These are phyloP conservation scores for Lactarius vividus DNA, from an alignment of 768 basidiomycete species.

Conservation along the genomic window DNA sequence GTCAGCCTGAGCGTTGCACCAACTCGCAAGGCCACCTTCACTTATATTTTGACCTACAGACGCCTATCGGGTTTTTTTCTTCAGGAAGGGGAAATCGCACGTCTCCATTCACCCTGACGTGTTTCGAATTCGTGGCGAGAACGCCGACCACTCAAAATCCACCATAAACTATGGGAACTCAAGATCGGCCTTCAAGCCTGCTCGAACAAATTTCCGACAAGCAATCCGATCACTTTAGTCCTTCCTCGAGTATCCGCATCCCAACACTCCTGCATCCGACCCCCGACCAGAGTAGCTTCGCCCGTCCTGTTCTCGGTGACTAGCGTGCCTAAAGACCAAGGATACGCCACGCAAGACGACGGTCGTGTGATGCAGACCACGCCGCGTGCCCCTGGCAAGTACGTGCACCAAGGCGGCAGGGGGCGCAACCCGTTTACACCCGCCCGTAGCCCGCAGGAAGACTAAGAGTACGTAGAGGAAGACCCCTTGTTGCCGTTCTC, in stretches of 20 bases:
- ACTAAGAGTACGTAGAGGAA: constrained; percentile 9
- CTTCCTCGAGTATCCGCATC: constrained; percentile 19
- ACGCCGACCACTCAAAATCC: no score
- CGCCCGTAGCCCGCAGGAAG: constrained; percentile 10
- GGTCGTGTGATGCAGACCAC: neutral
- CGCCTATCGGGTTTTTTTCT: no score
- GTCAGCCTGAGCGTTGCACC: no score
- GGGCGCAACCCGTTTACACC: constrained; percentile 15
- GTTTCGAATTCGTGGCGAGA: no score
- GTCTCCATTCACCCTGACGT: no score
- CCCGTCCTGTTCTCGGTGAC: no score
- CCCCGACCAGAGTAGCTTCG: no score
- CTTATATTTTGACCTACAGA: no score
- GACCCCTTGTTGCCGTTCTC: no score
- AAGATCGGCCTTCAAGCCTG: neutral
- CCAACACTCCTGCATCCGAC: constrained; percentile 13
- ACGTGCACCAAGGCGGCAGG: constrained; percentile 20
- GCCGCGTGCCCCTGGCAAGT: constrained; percentile 8
- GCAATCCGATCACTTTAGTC: constrained; percentile 17
- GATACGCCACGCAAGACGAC: constrained; percentile 25
- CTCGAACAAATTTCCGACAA: constrained; percentile 16
- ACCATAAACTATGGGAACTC: no score
- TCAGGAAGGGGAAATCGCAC: no score
- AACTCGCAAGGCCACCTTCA: no score
- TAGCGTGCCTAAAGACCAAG: constrained; percentile 25